Percentiles rank a stretch among this genome's conserved stretches.
Conservation (phyloP, 768 basidiomycete genomes). For the Leccinum ochraceum region DNA sequence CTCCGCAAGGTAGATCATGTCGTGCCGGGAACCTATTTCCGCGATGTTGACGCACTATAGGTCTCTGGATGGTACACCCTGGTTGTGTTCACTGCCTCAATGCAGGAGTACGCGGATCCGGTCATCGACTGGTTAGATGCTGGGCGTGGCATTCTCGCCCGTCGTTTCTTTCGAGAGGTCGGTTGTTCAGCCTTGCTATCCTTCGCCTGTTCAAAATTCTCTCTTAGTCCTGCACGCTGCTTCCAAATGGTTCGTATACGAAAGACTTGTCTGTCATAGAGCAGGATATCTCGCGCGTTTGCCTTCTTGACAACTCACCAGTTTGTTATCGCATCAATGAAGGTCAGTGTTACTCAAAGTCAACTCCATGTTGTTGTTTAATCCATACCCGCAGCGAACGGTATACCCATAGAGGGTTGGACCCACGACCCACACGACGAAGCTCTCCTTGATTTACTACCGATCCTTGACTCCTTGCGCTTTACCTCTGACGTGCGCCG, state of each 20-base stretch:
- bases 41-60: constrained; percentile 42
- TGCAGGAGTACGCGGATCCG: constrained; percentile 99
- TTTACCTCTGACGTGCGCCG: constrained; percentile 96
- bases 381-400: constrained; percentile 68
- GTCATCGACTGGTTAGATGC: constrained; percentile 99
- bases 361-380: neutral
- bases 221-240: constrained; percentile 83
- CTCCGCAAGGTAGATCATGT: constrained; percentile 69
- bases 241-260: constrained; percentile 91
- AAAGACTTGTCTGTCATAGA: constrained; percentile 92
- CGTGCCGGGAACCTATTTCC: neutral
- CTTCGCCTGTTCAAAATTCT: constrained; percentile 1
- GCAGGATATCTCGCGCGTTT: constrained; percentile 87
- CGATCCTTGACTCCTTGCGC: constrained; percentile 92
- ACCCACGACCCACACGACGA: constrained; percentile 97
- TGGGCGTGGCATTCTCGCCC: constrained; percentile 85
- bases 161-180: constrained; percentile 91
- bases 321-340: constrained; percentile 90
- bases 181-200: constrained; percentile 31
- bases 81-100: constrained; percentile 97
- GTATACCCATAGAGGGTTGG: constrained; percentile 99
- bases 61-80: constrained; percentile 98
- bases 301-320: constrained; percentile 95
- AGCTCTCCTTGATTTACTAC: constrained; percentile 91
- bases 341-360: constrained; percentile 51